Evolutionary conservation across 2,329 filamentous ascomycete genomes (phyloP), one percentile per base, ranked within the genome.

Genomic region (Polychaeton citri): DNA sequence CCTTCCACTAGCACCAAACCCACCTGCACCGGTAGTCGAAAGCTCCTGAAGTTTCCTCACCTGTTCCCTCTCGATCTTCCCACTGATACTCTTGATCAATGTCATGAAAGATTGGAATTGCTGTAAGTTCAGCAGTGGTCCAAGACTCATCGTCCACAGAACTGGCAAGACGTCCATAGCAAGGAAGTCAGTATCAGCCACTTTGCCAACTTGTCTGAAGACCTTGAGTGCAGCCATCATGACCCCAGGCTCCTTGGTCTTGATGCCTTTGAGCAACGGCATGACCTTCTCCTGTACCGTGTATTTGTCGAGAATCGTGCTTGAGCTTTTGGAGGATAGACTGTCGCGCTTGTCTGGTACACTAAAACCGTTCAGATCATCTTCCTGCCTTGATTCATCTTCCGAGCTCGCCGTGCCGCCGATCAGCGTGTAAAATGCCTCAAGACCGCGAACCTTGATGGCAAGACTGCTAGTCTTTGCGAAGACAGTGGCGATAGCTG

Each of bases 201-300:
- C 70, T 34, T 74, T 73, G 6, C 86, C 86, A 19, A 98, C 79
- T 33, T 94, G 81, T 34, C 74, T 75, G 45, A 96, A 76, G 1
- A 95, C 85, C 37, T 79, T 79, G 21, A 96, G 66, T 1, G 86
- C 81, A 5, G 88, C 87, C 68, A 96, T 81, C 83, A 96, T 96
- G 7, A 98, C 90, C 6, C 86, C 87, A 0, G 90, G 90, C 57
- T 98, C 90, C 55, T 94, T 96, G 0, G 90, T 98, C 61, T 94
- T 96, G 63, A 98, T 96, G 2, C 71, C 86, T 52, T 83, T 86
- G 41, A 98, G 69, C 4, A 96, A 64, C 0, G 90, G 90, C 0
- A 96, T 74, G 21, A 98, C 82, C 64, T 95, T 96, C 55, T 98
- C 90, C 57, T 98, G 90, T 63, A 98, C 88, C 0, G 90, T 96